A percentile compares a stretch with the other conserved stretches of the same genome.
These are phyloP conservation scores for Paspalum notatum DNA, from an alignment of 176 grass and related monocot genomes.

Conservation along the genomic window DNA sequence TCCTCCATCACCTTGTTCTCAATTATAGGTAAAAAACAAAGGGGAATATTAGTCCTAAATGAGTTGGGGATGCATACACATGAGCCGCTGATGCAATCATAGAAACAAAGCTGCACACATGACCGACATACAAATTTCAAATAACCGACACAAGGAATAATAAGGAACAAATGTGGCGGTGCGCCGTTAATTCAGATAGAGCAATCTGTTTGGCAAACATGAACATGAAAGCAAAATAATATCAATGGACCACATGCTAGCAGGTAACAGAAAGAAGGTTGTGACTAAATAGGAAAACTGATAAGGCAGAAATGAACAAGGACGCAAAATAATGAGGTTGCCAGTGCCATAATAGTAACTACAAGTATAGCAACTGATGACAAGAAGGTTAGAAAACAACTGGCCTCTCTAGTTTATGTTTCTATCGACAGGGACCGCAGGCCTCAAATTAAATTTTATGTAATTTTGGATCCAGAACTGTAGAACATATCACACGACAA, in stretches of 20 bases:
- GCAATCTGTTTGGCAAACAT: neutral
- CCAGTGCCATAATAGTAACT: neutral
- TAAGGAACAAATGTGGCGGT: slow-evolving; percentile 10
- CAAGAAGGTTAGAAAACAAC: neutral
- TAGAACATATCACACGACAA: slow-evolving; percentile 29
- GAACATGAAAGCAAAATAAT: slow-evolving; percentile 14
- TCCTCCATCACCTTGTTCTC: slow-evolving; percentile 84
- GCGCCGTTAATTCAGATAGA: neutral
- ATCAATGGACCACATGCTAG: neutral
- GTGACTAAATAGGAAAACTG: neutral
- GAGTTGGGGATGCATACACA: neutral
- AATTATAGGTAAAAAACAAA: slow-evolving; percentile 74
- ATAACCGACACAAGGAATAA: neutral
- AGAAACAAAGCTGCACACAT: neutral
- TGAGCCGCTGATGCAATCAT: neutral
- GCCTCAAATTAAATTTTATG: slow-evolving; percentile 23
- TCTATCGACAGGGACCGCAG: slow-evolving; percentile 10
- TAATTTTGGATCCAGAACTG: neutral
- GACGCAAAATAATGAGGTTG: neutral
- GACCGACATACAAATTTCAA: neutral
- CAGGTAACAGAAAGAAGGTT: slow-evolving; percentile 6
- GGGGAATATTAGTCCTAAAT: neutral
- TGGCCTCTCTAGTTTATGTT: slow-evolving; percentile 28
- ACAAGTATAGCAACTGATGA: neutral
- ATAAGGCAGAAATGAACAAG: slow-evolving; percentile 6